phyloP scores from a whole-genome alignment of 495 filamentous ascomycete genomes.

The Annulohypoxylon moriforme region DNA sequence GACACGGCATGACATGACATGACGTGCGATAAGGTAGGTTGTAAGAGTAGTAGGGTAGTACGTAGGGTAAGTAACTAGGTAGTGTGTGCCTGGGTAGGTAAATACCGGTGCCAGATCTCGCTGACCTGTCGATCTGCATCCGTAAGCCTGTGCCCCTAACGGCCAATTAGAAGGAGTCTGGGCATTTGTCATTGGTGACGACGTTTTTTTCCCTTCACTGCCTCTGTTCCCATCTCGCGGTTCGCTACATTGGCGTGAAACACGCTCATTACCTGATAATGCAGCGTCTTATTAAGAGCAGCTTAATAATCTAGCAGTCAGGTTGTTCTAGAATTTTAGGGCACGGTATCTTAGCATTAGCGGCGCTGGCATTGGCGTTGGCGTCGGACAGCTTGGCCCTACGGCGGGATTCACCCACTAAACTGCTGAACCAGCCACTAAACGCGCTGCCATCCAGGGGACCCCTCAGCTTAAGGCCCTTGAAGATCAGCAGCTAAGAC shows the following conservation, averaged over 20 bases:
- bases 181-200: constrained; percentile 4
- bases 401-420: neutral
- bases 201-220: neutral
- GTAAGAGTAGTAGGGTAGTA: neutral
- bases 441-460: neutral
- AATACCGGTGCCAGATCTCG: constrained; percentile 5
- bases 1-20: constrained; percentile 7
- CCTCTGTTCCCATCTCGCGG: neutral
- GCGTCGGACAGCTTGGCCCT: neutral
- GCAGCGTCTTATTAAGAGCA: neutral
- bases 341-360: too few relatives aligned
- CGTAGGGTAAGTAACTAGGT: neutral
- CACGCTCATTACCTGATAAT: neutral
- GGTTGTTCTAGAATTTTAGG: too few relatives aligned
- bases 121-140: neutral
- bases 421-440: neutral
- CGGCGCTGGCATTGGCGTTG: too few relatives aligned
- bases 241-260: neutral
- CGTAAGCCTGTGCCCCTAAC: neutral
- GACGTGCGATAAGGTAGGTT: constrained; percentile 4
- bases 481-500: neutral
- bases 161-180: neutral
- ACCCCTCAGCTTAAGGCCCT: neutral
- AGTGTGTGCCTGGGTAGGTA: neutral
- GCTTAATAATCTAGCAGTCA: neutral